A percentile compares a stretch with the other conserved stretches of the same genome.
phyloP scores from a whole-genome alignment of 202 grass and related monocot species.

The Carex sylvatica region DNA sequence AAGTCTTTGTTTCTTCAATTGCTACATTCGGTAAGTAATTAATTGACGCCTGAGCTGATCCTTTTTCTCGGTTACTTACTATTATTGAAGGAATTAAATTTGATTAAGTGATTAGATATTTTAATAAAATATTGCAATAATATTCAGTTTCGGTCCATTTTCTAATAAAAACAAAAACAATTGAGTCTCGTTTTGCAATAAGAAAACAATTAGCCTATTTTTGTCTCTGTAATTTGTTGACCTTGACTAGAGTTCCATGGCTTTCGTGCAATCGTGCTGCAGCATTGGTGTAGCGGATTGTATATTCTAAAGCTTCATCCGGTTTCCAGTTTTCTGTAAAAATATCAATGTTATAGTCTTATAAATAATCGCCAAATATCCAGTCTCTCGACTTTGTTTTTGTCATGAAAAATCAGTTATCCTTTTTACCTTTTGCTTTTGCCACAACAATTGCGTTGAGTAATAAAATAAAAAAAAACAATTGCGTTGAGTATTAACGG shows the following conservation, averaged over 20 bases:
- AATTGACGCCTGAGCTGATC: not conserved
- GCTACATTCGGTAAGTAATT: slow-evolving; percentile 73
- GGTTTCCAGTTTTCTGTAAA: not conserved
- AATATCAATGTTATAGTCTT: not conserved
- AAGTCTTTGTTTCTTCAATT: slow-evolving; percentile 72
- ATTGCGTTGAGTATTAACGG: not conserved
- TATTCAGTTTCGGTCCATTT: not conserved
- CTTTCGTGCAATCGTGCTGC: not conserved
- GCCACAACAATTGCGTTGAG: not conserved
- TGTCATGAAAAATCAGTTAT: not conserved
- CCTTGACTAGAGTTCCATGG: not conserved
- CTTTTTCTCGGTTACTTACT: slow-evolving; percentile 14
- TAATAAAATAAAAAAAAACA: too few species aligned
- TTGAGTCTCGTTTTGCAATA: not conserved
- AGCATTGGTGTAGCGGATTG: not conserved
- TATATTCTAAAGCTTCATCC: not conserved
- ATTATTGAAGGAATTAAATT: not conserved
- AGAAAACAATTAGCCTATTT: not conserved
- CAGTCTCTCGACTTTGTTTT: not conserved
- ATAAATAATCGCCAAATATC: not conserved
- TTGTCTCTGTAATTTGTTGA: not conserved
- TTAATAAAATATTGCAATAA: not conserved
- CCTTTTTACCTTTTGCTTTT: not conserved
- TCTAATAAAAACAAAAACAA: not conserved
- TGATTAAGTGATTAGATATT: not conserved